Evolutionary conservation across 1,284 basidiomycete species (phyloP).

Genomic region (Bjerkandera adusta): DNA sequence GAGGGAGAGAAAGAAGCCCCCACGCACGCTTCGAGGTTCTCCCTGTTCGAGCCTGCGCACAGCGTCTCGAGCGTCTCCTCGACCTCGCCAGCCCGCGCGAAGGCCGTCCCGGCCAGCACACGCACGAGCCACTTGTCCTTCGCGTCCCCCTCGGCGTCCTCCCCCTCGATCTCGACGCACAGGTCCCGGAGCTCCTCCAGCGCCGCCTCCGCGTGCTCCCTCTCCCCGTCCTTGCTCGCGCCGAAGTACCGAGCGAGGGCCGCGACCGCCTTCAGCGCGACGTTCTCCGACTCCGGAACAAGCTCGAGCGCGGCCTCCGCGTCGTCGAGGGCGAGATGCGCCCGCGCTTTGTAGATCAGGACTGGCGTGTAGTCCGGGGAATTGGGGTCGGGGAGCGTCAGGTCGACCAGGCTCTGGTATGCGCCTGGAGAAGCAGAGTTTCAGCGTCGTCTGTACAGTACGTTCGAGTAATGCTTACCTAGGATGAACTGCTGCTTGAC

Average conservation of each 20-base stretch:
- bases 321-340: slow-evolving; percentile 76
- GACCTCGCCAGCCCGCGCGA: slow-evolving; percentile 77
- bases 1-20: neutral
- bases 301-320: slow-evolving; percentile 53
- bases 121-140: slow-evolving; percentile 70
- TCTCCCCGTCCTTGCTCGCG: slow-evolving; percentile 40
- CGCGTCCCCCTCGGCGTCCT: slow-evolving; percentile 61
- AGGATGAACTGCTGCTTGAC: slow-evolving; percentile 85
- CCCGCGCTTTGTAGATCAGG: slow-evolving; percentile 81
- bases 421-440: slow-evolving; percentile 46
- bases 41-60: slow-evolving; percentile 63
- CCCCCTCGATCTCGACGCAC: slow-evolving; percentile 81
- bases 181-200: slow-evolving; percentile 85
- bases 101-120: slow-evolving; percentile 82
- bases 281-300: slow-evolving; percentile 51
- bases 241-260: slow-evolving; percentile 70
- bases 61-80: slow-evolving; percentile 92
- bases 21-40: slow-evolving; percentile 85
- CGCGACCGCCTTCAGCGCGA: slow-evolving; percentile 68
- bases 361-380: slow-evolving; percentile 64
- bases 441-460: slow-evolving; percentile 4
- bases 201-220: slow-evolving; percentile 59
- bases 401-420: slow-evolving; percentile 55
- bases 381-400: slow-evolving; percentile 55
- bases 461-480: slow-evolving; percentile 39